These are phyloP conservation scores for Rhipidocladum racemiflorum DNA, from an alignment of 176 grass and related monocot genomes.

Conservation along the genomic window DNA sequence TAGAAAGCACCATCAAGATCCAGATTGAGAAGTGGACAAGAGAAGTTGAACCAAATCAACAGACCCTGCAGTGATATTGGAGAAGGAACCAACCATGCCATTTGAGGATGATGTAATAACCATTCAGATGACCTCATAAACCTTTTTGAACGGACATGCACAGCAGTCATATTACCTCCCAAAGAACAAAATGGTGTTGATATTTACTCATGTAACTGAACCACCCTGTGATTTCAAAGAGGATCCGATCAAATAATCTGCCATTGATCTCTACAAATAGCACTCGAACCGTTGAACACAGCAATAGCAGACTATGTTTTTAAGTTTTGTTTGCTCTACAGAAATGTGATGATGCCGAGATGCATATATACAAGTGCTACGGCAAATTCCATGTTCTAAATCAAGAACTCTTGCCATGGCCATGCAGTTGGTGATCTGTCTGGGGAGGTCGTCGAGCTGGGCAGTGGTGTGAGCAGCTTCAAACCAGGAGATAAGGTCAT, in stretches of 20 bases:
- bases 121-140: neutral
- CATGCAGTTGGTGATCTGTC: conserved; percentile 59
- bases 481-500: conserved; percentile 80
- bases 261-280: neutral
- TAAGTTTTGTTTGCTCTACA: neutral
- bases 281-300: neutral
- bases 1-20: neutral
- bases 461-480: conserved; percentile 58
- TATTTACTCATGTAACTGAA: neutral
- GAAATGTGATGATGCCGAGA: neutral
- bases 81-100: neutral
- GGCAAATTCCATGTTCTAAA: neutral
- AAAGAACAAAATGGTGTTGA: neutral
- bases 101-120: neutral
- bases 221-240: neutral
- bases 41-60: neutral
- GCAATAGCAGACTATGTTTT: neutral
- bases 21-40: neutral
- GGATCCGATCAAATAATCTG: too few relatives aligned
- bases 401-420: neutral
- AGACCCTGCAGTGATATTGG: neutral
- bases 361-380: neutral
- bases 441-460: conserved; percentile 68
- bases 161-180: neutral
- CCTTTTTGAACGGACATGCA: neutral